Percentiles rank a stretch among this genome's conserved stretches.
phyloP scores from a whole-genome alignment of 2,329 filamentous ascomycete genomes.

The Daldinia eschscholtzii region DNA sequence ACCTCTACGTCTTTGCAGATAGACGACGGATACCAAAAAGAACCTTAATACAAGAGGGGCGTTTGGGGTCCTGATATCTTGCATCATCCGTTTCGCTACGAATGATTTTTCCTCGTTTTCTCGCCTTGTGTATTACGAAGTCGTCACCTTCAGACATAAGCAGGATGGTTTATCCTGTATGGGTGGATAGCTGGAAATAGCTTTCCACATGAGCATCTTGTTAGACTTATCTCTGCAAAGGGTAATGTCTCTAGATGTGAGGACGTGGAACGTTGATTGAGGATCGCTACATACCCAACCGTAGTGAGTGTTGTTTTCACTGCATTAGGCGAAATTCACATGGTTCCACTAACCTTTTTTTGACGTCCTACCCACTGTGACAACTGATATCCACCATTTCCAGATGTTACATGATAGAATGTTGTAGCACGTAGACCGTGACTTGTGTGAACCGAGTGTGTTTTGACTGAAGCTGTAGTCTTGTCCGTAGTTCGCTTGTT shows the following conservation, averaged over 20 bases:
- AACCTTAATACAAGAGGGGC: slow-evolving; percentile 72
- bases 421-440: not conserved
- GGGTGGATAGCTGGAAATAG: slow-evolving; percentile 71
- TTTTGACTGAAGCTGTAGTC: not conserved
- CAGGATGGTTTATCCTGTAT: slow-evolving; percentile 59
- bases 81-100: slow-evolving; percentile 68
- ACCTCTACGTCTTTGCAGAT: slow-evolving; percentile 69
- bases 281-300: slow-evolving; percentile 72
- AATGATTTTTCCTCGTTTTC: slow-evolving; percentile 61
- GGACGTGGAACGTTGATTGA: slow-evolving; percentile 74
- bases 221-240: slow-evolving; percentile 49
- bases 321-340: slow-evolving; percentile 73
- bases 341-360: slow-evolving; percentile 60
- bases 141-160: slow-evolving; percentile 56
- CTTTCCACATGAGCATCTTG: slow-evolving; percentile 68
- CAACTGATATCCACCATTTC: not conserved
- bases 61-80: slow-evolving; percentile 88
- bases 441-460: not conserved
- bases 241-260: slow-evolving; percentile 58
- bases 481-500: not conserved
- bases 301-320: slow-evolving; percentile 64
- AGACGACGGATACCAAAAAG: slow-evolving; percentile 76
- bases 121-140: slow-evolving; percentile 60
- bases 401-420: not conserved
- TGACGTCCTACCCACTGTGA: not conserved